Evolutionary conservation across 106 monocot genomes (phyloP).

Genomic region (Xerophyta viscosa): DNA sequence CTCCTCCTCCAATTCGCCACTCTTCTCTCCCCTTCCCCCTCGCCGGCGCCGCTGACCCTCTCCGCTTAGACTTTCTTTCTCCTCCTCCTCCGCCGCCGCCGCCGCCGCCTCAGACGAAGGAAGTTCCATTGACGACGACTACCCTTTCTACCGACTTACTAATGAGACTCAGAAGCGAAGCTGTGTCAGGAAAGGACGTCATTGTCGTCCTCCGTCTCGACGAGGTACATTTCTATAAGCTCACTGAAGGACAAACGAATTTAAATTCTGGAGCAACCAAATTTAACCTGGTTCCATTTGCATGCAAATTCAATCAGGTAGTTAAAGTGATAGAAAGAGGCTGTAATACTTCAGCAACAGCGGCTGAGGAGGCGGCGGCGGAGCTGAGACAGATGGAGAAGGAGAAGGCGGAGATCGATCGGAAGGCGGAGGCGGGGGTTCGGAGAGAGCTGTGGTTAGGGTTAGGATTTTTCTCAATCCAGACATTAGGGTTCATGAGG

Average conservation of each 20-base stretch:
- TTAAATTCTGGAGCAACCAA: no score
- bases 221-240: neutral
- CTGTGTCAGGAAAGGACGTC: neutral
- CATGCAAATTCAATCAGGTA: conserved; percentile 10
- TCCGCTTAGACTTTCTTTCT: no score
- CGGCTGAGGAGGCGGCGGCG: neutral
- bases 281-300: no score
- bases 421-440: conserved; percentile 15
- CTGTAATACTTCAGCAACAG: neutral
- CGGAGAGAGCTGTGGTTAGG: conserved; percentile 39
- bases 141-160: no score
- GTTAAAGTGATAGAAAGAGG: conserved; percentile 25
- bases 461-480: conserved; percentile 20
- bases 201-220: neutral
- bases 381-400: conserved; percentile 20
- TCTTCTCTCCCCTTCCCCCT: no score
- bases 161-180: no score
- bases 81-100: no score
- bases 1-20: no score
- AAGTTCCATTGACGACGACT: no score
- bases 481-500: conserved; percentile 43
- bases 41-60: no score
- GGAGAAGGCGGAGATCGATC: conserved; percentile 36
- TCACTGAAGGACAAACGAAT: no score
- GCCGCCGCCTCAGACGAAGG: no score